Evolutionary conservation across 106 monocot genomes (phyloP).

Genomic region (Phalaenopsis aphrodite): DNA sequence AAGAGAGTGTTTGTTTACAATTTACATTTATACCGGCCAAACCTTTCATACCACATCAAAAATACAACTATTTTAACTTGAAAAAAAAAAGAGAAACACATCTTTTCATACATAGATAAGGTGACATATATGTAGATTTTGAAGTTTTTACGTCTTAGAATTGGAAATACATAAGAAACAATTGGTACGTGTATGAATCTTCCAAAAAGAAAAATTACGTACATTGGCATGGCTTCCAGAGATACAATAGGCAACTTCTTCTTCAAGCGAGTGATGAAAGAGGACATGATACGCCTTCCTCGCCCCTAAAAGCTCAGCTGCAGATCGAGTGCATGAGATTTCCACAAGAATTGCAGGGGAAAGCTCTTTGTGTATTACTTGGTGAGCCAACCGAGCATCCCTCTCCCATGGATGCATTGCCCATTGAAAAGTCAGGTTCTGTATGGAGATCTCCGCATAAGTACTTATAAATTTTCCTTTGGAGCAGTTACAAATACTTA

Average conservation of each 20-base stretch:
- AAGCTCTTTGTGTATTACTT: slow-evolving; percentile 40
- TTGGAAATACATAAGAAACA: too few species aligned
- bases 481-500: too few species aligned
- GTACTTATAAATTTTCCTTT: too few species aligned
- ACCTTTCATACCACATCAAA: too few species aligned
- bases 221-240: slow-evolving; percentile 34
- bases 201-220: neutral
- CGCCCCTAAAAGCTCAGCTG: slow-evolving; percentile 51
- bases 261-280: slow-evolving; percentile 59
- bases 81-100: too few species aligned
- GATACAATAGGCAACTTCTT: slow-evolving; percentile 58
- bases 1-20: too few species aligned
- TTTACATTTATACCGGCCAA: too few species aligned
- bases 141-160: too few species aligned
- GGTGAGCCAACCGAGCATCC: slow-evolving; percentile 60
- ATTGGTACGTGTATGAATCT: too few species aligned
- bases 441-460: neutral
- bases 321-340: slow-evolving; percentile 53
- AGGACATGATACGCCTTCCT: slow-evolving; percentile 57
- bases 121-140: too few species aligned
- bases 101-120: too few species aligned
- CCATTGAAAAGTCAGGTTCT: slow-evolving; percentile 46
- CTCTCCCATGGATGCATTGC: slow-evolving; percentile 75
- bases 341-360: slow-evolving; percentile 51
- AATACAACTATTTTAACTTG: too few species aligned